Base-by-base conservation (phyloP, 257 asterid species). In the Henckelia pumila region DNA sequence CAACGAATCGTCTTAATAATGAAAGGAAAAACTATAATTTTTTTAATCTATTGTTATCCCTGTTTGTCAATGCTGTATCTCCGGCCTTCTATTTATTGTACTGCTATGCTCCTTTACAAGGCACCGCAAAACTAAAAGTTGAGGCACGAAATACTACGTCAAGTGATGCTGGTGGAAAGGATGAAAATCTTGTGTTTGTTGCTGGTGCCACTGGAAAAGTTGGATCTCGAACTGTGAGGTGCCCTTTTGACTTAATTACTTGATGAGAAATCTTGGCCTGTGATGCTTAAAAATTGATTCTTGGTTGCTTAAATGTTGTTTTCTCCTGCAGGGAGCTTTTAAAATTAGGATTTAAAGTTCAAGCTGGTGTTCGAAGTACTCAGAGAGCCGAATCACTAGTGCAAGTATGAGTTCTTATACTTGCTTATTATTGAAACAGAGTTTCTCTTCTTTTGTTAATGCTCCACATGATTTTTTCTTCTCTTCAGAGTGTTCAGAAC, bases 191-290 rank as follows among this genome's bases (percentile, higher is more conserved):
- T 59, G 89, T 82, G 70, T 93, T 83, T 81, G 98, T 93, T 61
- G 98, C 97, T 13, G 98, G 98, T 28, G 94, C 98, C 26, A 93
- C 98, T 14, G 98, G 98, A 33, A 83, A 56, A 87, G 98, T 93
- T 78, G 98, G 98, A 57, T 93, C 95, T 70, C 77, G 98, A 71
- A 88, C 97, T 63, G 95, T 90, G 77, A 93, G 98, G 98, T 93
- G 71, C 47, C 53, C 47, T 67, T 72, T 56, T 59, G 2, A 29
- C 71, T 56, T 76, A 30, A 24, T 49, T 53, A 8, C 35, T 47
- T 6, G 23, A 49, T 70, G 20, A 29, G 33, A 70, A 64, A 68
- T 7, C 56, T 17, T 28, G 49, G 70, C 28, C 14, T 24, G 13
- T 64, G 73, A 53, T 40, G 5, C 49, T 47, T 9, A 23, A 14